Conservation (phyloP, 106 monocot species). For the Dendrobium chrysotoxum region DNA sequence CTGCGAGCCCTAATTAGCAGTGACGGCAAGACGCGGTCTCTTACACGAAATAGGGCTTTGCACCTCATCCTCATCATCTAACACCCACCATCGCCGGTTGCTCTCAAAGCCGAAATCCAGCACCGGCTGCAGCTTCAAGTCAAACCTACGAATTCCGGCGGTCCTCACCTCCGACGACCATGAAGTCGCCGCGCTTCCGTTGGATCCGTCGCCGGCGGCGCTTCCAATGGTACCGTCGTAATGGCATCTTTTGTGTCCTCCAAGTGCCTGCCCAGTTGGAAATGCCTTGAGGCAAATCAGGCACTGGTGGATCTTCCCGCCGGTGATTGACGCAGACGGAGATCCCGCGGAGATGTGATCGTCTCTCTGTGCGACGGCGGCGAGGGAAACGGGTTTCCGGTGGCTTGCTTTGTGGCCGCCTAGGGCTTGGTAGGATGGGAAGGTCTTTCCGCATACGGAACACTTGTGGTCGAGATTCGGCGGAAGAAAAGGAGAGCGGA, state of each 20-base stretch:
- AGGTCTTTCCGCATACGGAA: conserved; percentile 37
- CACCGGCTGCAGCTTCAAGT: not conserved
- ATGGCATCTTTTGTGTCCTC: conserved; percentile 67
- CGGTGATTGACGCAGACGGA: not conserved
- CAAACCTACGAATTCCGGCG: not conserved
- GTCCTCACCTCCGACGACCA: conserved; percentile 1
- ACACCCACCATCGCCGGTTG: not conserved
- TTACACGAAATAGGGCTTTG: not conserved
- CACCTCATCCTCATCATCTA: not conserved
- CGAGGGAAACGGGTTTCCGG: conserved; percentile 2
- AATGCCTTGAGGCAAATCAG: conserved; percentile 34
- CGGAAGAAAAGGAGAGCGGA: not conserved
- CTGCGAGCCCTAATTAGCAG: not conserved
- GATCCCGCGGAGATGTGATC: not conserved
- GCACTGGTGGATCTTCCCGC: conserved; percentile 27
- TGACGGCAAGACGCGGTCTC: not conserved
- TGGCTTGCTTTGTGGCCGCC: conserved; percentile 56
- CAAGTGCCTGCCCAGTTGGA: conserved; percentile 48
- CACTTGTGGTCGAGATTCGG: not conserved
- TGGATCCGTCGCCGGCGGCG: not conserved
- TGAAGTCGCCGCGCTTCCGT: not conserved
- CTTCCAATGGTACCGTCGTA: conserved; percentile 29
- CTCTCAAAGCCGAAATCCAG: not conserved
- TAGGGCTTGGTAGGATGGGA: conserved; percentile 49
- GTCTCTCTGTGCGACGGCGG: not conserved